Evolutionary conservation across 768 basidiomycete species (phyloP).

Genomic region (Hortiboletus campestris): DNA sequence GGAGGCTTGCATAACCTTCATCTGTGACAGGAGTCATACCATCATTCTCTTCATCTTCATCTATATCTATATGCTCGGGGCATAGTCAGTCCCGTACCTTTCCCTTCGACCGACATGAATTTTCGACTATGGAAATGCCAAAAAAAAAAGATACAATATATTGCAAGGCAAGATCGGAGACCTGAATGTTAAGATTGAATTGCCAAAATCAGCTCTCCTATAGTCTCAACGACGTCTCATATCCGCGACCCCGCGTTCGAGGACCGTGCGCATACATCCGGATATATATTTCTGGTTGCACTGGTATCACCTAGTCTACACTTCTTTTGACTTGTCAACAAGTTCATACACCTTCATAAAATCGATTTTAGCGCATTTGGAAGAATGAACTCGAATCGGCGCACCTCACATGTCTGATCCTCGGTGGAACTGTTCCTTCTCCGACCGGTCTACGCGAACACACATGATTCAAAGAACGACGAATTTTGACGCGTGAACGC

Average conservation of each 20-base stretch:
- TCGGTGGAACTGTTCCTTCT: neutral
- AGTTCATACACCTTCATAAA: neutral
- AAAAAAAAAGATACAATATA: too few species aligned
- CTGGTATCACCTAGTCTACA: neutral
- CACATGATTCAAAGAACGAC: neutral
- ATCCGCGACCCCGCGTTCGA: neutral
- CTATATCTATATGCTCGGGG: constrained; percentile 34
- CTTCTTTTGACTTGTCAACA: neutral
- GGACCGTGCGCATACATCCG: neutral
- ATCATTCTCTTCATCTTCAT: constrained; percentile 44
- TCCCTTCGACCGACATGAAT: neutral
- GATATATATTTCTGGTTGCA: neutral
- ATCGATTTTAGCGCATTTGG: neutral
- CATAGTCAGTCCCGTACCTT: constrained; percentile 25
- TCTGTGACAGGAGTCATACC: constrained; percentile 46
- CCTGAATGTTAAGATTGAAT: too few species aligned
- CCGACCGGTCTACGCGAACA: neutral
- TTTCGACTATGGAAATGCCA: neutral
- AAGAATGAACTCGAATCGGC: neutral
- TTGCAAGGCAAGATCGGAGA: too few species aligned
- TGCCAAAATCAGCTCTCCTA: too few species aligned
- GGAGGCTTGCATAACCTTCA: constrained; percentile 44
- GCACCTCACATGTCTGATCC: neutral
- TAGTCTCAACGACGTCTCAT: too few species aligned
- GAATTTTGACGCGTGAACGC: neutral